Conservation (phyloP, 2,329 filamentous ascomycete genomes). For the Plectosphaerella sp. region DNA sequence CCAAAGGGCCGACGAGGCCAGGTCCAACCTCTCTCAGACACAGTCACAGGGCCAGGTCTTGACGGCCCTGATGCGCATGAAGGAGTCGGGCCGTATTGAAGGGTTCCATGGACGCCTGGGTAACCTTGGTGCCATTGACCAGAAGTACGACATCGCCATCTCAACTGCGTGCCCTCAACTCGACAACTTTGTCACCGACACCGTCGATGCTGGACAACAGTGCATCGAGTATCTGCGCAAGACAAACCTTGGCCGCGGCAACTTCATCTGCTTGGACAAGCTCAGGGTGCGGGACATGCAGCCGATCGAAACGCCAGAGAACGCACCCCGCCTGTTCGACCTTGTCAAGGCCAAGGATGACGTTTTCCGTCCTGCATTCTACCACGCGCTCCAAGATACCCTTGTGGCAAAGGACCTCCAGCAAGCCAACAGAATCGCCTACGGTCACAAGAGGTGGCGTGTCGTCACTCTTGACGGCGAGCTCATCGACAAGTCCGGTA, state of each 20-base stretch:
- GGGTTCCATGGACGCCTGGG: slow-evolving; percentile 95
- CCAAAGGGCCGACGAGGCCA: slow-evolving; percentile 94
- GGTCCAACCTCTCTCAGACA: slow-evolving; percentile 81
- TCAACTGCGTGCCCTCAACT: slow-evolving; percentile 90
- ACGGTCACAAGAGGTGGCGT: slow-evolving; percentile 88
- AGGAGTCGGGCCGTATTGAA: slow-evolving; percentile 92
- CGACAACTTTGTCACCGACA: slow-evolving; percentile 95
- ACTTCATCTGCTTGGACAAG: slow-evolving; percentile 94
- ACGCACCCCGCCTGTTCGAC: slow-evolving; percentile 89
- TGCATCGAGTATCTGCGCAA: slow-evolving; percentile 97
- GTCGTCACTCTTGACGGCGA: slow-evolving; percentile 95
- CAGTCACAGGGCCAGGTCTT: slow-evolving; percentile 93
- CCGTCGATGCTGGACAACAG: slow-evolving; percentile 92
- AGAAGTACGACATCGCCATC: slow-evolving; percentile 95
- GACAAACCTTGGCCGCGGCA: slow-evolving; percentile 92
- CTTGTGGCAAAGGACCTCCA: slow-evolving; percentile 86
- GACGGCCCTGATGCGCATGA: slow-evolving; percentile 86
- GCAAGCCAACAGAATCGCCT: slow-evolving; percentile 97
- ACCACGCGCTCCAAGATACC: slow-evolving; percentile 91
- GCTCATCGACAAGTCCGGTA: slow-evolving; percentile 95
- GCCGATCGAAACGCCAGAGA: slow-evolving; percentile 81
- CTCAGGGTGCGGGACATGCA: slow-evolving; percentile 74
- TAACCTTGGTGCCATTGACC: slow-evolving; percentile 88
- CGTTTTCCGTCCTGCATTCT: slow-evolving; percentile 85
- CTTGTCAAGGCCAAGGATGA: slow-evolving; percentile 85